Evolutionary conservation across 768 basidiomycete genomes (phyloP).

Genomic region (Auricularia auricula-judae): DNA sequence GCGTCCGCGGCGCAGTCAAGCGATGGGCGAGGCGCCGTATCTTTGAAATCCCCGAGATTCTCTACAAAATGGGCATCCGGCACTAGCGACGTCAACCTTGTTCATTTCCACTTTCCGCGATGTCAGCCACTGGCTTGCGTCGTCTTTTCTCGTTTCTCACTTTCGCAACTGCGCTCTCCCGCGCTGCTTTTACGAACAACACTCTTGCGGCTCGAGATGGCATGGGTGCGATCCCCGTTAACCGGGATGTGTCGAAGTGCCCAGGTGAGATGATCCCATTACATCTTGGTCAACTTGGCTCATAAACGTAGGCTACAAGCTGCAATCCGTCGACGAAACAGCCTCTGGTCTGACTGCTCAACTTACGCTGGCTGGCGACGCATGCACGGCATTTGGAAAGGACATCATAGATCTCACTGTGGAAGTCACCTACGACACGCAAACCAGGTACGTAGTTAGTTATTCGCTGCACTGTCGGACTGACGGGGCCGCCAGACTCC

Average conservation of each 20-base stretch:
- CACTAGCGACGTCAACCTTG: too few species aligned
- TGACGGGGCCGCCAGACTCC: constrained; percentile 32
- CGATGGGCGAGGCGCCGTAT: too few species aligned
- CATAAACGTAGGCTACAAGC: constrained; percentile 37
- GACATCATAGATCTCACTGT: constrained; percentile 50
- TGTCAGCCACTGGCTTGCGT: too few species aligned
- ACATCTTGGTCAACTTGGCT: neutral
- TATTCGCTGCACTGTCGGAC: neutral
- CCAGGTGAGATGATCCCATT: neutral
- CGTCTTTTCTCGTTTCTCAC: neutral
- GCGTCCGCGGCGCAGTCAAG: too few species aligned
- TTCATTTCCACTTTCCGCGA: too few species aligned
- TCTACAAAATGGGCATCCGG: too few species aligned
- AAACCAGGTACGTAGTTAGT: constrained; percentile 27
- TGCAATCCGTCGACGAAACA: constrained; percentile 34
- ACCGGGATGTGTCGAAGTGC: neutral
- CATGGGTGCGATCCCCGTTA: neutral
- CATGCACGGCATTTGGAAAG: constrained; percentile 55
- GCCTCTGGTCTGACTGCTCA: constrained; percentile 41
- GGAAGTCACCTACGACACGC: constrained; percentile 54
- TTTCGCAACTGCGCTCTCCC: neutral
- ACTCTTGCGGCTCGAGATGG: neutral
- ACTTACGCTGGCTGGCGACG: constrained; percentile 39
- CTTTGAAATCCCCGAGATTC: too few species aligned
- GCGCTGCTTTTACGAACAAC: neutral